Conservation (phyloP, 2,329 filamentous ascomycete species). For the Moelleriella libera region DNA sequence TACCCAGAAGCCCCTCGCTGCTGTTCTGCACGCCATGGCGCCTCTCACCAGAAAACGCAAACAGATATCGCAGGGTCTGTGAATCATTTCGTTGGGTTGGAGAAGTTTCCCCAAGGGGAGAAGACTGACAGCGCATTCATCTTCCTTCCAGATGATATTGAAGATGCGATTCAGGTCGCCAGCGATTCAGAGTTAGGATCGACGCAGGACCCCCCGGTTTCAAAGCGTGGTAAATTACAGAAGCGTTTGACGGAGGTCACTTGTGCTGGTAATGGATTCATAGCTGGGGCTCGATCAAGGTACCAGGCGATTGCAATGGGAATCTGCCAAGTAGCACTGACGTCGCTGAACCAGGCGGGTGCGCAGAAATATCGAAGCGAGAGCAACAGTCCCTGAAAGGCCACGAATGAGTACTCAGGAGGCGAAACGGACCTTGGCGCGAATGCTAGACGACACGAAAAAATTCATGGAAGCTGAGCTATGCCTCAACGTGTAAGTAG, state of each 20-base stretch:
- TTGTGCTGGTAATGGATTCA: too few relatives aligned
- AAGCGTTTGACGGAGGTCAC: too few relatives aligned
- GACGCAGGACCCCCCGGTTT: neutral
- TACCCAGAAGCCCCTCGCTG: neutral
- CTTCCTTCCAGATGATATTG: constrained; percentile 1
- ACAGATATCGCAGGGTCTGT: constrained; percentile 8
- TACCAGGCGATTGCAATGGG: too few relatives aligned
- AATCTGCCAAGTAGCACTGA: too few relatives aligned
- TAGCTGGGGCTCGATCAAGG: too few relatives aligned
- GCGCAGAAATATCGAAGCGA: neutral
- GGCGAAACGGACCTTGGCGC: constrained; percentile 1
- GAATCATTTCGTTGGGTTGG: neutral
- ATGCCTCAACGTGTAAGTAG: constrained; percentile 1
- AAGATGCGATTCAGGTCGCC: neutral
- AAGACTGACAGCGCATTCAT: neutral
- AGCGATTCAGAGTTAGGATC: neutral
- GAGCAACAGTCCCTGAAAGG: neutral
- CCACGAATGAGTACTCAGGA: neutral
- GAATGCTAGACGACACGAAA: constrained; percentile 1
- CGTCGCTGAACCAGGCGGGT: too few relatives aligned
- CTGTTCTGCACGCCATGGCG: constrained; percentile 10
- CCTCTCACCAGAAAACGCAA: constrained; percentile 14
- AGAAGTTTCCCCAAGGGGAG: neutral
- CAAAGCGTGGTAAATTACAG: neutral
- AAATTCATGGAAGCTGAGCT: constrained; percentile 1